Evolutionary conservation across 2,329 filamentous ascomycete genomes (phyloP), one percentile per base, ranked within the genome.

Genomic region (Pseudopyricularia cyperi): DNA sequence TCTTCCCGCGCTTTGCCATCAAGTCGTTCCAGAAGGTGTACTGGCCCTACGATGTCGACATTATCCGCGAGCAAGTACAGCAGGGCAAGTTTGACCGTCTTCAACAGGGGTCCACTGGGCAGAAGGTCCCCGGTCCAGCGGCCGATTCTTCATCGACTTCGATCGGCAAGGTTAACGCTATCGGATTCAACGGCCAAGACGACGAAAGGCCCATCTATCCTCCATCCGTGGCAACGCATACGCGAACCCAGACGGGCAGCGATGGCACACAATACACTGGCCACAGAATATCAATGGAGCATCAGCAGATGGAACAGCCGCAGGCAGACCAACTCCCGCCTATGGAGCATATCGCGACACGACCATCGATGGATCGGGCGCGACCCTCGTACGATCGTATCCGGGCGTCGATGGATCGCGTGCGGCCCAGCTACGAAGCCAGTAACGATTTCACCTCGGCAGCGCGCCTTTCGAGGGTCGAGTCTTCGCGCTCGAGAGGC

Each of bases 21-120:
- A 98, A 98, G 70, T 75, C 83, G 32, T 69, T 93, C 49, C 93
- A 97, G 67, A 98, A 98, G 70, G 86, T 95, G 52, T 97, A 89
- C 70, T 87, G 85, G 66, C 93, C 93, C 4, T 84, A 85, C 58
- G 93, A 98, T 61, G 83, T 96, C 54, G 93, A 98, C 65, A 95
- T 98, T 57, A 83, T 98, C 61, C 88, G 93, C 48, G 93, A 98
- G 67, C 89, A 97, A 71, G 82, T 94, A 55, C 80, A 80, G 28
- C 75, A 83, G 69, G 93, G 93, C 58, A 83, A 84, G 62, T 97
- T 94, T 65, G 64, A 64, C 3, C 59, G 61, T 59, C 52, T 60
- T 61, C 57, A 65, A 60, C 59, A 71, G 62, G 62, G 60, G 15
- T 58, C 62, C 14, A 62, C 59, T 11, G 71, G 71, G 51, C 66